Conservation (phyloP, 768 basidiomycete species). For the Lactarius hengduanensis region DNA sequence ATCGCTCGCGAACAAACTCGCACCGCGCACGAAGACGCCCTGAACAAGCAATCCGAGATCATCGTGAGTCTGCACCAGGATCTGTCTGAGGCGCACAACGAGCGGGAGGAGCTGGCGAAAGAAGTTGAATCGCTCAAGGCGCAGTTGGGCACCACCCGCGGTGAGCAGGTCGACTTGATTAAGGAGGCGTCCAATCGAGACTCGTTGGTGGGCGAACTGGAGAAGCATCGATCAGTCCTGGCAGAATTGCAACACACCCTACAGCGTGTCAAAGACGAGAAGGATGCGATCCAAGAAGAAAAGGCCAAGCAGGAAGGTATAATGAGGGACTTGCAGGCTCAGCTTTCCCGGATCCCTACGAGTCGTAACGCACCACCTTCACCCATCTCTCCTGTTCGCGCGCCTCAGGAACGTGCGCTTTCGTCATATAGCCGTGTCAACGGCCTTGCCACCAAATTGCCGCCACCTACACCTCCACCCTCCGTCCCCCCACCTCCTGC, state of each 20-base stretch:
- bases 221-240: slow-evolving; percentile 70
- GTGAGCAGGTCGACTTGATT: slow-evolving; percentile 59
- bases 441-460: slow-evolving; percentile 71
- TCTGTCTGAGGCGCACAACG: slow-evolving; percentile 41
- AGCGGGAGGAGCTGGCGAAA: slow-evolving; percentile 44
- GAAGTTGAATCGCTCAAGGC: slow-evolving; percentile 49
- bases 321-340: slow-evolving; percentile 79
- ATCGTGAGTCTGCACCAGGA: slow-evolving; percentile 52
- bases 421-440: slow-evolving; percentile 54
- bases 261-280: slow-evolving; percentile 79
- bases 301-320: slow-evolving; percentile 63
- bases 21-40: slow-evolving; percentile 39
- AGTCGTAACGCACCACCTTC: slow-evolving; percentile 39
- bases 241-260: slow-evolving; percentile 77
- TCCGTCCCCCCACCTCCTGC: slow-evolving; percentile 82
- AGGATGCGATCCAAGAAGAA: slow-evolving; percentile 72
- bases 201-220: slow-evolving; percentile 70
- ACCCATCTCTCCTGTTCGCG: slow-evolving; percentile 49
- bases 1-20: slow-evolving; percentile 37
- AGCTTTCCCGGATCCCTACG: slow-evolving; percentile 55
- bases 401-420: slow-evolving; percentile 46
- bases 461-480: slow-evolving; percentile 87
- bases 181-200: slow-evolving; percentile 75
- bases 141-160: slow-evolving; percentile 58
- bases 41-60: slow-evolving; percentile 49